Evolutionary conservation across 768 basidiomycete genomes (phyloP).

Genomic region (Mycena polygramma): DNA sequence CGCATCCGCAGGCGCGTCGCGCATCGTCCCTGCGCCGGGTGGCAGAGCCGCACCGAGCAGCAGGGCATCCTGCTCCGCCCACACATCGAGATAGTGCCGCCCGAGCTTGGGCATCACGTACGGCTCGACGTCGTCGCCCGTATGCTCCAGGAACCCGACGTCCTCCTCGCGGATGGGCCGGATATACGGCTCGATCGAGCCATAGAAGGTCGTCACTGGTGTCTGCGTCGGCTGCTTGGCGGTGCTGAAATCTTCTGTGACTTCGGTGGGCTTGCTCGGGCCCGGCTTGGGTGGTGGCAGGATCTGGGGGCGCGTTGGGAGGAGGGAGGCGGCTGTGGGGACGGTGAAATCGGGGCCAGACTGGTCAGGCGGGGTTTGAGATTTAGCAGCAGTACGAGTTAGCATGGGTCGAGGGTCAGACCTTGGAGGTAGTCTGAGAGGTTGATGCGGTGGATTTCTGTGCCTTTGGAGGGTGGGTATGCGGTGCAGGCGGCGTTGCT

Average conservation of each 20-base stretch:
- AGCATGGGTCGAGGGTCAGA: constrained; percentile 40
- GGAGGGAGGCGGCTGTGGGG: constrained; percentile 62
- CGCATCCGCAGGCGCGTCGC: constrained; percentile 52
- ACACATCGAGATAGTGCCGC: constrained; percentile 88
- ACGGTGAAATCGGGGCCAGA: constrained; percentile 73
- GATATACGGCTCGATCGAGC: constrained; percentile 90
- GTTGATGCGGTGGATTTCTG: constrained; percentile 66
- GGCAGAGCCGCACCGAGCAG: constrained; percentile 52
- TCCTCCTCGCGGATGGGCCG: constrained; percentile 95
- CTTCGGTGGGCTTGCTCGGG: constrained; percentile 87
- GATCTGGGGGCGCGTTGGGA: constrained; percentile 73
- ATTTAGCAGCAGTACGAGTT: constrained; percentile 27
- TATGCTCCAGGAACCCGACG: constrained; percentile 91
- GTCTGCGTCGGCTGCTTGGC: constrained; percentile 82
- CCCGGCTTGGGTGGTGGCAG: constrained; percentile 77
- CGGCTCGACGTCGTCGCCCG: constrained; percentile 91
- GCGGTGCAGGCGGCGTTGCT: constrained; percentile 65
- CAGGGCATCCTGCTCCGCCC: constrained; percentile 91
- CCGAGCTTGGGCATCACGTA: constrained; percentile 89
- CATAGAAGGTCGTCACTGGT: constrained; percentile 83
- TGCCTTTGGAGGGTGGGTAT: constrained; percentile 63
- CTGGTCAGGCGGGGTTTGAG: constrained; percentile 16
- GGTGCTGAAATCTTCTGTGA: constrained; percentile 91
- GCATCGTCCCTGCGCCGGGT: constrained; percentile 35
- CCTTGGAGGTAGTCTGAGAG: constrained; percentile 64